phyloP scores from a whole-genome alignment of 1,139 yeast species.

The Pichia sp. region DNA sequence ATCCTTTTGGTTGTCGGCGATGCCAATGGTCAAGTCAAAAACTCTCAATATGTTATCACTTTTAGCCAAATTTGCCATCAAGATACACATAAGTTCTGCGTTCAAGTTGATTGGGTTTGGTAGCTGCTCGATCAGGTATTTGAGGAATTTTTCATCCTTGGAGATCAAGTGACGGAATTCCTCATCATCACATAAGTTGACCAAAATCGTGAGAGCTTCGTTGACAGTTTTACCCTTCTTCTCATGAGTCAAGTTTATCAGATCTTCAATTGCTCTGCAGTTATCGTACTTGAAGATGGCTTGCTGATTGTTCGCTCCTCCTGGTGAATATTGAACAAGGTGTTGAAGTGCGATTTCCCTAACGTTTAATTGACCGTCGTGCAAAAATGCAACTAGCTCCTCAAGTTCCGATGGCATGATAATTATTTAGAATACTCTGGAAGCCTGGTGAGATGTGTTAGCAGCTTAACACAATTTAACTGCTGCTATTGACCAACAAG shows the following conservation, averaged over 20 bases:
- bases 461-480: no score
- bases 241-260: conserved; percentile 47
- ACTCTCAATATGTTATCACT: conserved; percentile 52
- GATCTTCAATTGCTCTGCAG: conserved; percentile 65
- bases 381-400: conserved; percentile 62
- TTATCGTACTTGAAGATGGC: conserved; percentile 64
- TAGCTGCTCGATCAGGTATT: conserved; percentile 47
- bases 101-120: conserved; percentile 51
- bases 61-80: conserved; percentile 80
- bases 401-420: conserved; percentile 19
- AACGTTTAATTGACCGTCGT: conserved; percentile 75
- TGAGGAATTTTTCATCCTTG: conserved; percentile 54
- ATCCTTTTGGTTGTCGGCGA: conserved; percentile 27
- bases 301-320: conserved; percentile 37
- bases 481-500: no score
- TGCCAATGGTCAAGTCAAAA: conserved; percentile 41
- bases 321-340: conserved; percentile 71
- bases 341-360: conserved; percentile 82
- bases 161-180: conserved; percentile 59
- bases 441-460: not conserved
- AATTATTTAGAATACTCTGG: not conserved
- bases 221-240: conserved; percentile 39
- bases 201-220: conserved; percentile 72
- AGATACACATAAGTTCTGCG: conserved; percentile 79
- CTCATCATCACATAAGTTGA: conserved; percentile 71